Base-by-base conservation (phyloP, 2,329 filamentous ascomycete genomes). In the Stagonosporopsis vannaccii region DNA sequence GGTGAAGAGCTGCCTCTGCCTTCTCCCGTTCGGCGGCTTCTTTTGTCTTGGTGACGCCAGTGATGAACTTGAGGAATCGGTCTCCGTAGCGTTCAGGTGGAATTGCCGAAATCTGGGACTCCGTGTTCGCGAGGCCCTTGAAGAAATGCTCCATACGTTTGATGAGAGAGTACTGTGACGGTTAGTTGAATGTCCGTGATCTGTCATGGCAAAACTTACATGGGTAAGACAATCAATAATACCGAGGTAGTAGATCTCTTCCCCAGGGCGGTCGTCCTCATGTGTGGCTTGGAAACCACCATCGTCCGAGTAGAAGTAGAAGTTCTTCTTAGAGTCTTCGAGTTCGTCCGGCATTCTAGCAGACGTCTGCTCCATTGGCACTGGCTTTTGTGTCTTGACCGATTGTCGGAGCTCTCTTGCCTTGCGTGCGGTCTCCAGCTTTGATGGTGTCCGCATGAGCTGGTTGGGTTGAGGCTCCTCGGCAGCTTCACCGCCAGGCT, bases 161-260 rank as follows among this genome's bases (percentile, higher is more conserved):
- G 77, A 97, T 85, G 62, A 93, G 87, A 65, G 92, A 92, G 75
- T 98, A 99, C 91, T 96, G 68, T 23, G 23, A n/a, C 49, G 44
- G 53, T 78, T 69, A 75, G 71, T 58, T 51, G 53, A 1, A 8
- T 8, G 20, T 2, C 7, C 7, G 13, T 20, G 8, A 1, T 11
- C n/a, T 9, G 6, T 11, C 3, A 22, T 6, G 32, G 35, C 13
- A 11, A 11, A 49, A 85, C 91, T 86, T 84, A 96, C 92, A 75
- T 97, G 92, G 68, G 95, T 99, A 69, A 99, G 82, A 76, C 95
- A 99, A 78, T 99, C 95, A 75, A 99, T 99, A 68, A 99, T 96
- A 32, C 95, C 96, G 7, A 99, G 86, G 74, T 99, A 99, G 77
- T 99, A 99, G 37, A 99, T 92, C 77, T 97, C 92, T 51, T 97